Evolutionary conservation across 1,284 basidiomycete species (phyloP).

Genomic region (Phaffia rhodozyma): DNA sequence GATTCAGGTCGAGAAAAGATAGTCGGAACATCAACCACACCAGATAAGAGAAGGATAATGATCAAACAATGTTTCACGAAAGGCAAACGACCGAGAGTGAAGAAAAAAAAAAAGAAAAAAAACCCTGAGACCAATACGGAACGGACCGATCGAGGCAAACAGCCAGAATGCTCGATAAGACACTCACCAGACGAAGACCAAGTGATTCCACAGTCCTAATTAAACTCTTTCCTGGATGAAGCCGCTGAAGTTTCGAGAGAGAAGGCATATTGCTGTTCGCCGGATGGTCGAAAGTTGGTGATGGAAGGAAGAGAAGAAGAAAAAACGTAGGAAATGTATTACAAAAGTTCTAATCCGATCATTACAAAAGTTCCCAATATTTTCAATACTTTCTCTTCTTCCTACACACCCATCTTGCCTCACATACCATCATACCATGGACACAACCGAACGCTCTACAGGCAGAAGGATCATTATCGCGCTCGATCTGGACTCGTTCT

Average conservation of each 20-base stretch:
- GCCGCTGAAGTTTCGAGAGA: background rate
- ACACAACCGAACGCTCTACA: no score
- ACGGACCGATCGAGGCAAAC: no score
- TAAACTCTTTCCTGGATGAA: background rate
- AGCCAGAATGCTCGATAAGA: no score
- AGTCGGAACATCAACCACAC: background rate
- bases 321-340: no score
- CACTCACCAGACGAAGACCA: conserved; percentile 14
- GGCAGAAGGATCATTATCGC: conserved; percentile 22
- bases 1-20: background rate
- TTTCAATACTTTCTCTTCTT: no score
- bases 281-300: no score
- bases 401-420: no score
- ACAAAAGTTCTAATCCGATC: no score
- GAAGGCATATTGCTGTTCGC: background rate
- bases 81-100: background rate
- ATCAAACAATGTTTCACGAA: background rate
- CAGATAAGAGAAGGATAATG: background rate
- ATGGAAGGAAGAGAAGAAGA: no score
- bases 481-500: conserved; percentile 24
- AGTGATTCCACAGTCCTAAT: background rate
- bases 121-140: background rate
- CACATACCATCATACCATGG: no score
- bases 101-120: background rate
- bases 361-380: no score